Base-by-base conservation (phyloP, 2,329 filamentous ascomycete genomes). In the Fonsecaea pugnacius region DNA sequence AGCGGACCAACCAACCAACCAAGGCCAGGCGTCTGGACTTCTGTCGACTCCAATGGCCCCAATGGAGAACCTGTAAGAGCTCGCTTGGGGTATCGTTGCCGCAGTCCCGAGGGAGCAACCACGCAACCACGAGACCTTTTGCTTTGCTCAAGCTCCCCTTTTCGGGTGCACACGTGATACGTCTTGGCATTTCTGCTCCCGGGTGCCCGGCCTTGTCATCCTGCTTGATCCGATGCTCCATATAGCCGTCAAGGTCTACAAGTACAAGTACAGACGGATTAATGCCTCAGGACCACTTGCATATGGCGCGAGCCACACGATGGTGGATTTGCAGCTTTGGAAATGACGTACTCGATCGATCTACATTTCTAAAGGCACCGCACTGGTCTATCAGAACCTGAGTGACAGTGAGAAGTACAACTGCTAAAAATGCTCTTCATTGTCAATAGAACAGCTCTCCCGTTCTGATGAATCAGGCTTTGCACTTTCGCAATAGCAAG, bases 101-200 rank as follows among this genome's bases (percentile, higher is more conserved):
- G 57, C 57, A 59, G 57, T 59, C 57, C 57, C 57, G 56, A 62
- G 51, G 32, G 21, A 40, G 40, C 21, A 24, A 38, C 27, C 27
- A 30, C 27, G 21, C 48, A 5, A 55, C 30, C 9, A 33, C n/a
- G n/a, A n/a, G n/a, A n/a, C n/a, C n/a, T n/a, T n/a, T n/a, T n/a
- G n/a, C n/a, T n/a, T 27, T 9, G 3, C 35, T 4, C 14, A 52
- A 38, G 33, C 32, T 50, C 57, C 50, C 57, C 55, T 46, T 58
- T 48, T 12, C 16, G 21, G n/a, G 18, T 2, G 8, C 27, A 35
- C 51, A 38, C 59, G 59, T 62, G 59, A 62, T 18, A 18, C 48
- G 30, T 6, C 59, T 62, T 62, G 59, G 59, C 59, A 62, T 36
- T 40, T 35, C 51, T 35, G 30, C 46, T 59, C 43, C 43, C 57